Evolutionary conservation across 768 basidiomycete genomes (phyloP).

Genomic region (Phlebiopsis gigantea): DNA sequence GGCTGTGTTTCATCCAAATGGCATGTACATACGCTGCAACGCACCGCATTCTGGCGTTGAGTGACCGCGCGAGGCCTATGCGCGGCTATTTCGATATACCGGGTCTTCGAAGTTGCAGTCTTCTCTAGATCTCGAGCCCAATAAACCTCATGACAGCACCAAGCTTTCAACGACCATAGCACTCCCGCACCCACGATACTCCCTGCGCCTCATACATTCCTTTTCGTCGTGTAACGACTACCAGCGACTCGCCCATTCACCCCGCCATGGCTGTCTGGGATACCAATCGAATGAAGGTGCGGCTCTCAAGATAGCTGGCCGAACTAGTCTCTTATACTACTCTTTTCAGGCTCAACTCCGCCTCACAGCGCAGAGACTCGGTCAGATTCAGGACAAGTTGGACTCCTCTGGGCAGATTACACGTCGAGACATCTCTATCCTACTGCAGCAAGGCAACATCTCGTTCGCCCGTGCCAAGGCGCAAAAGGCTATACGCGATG

Average conservation of each 20-base stretch:
- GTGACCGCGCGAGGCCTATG: neutral
- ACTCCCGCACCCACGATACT: neutral
- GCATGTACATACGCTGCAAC: neutral
- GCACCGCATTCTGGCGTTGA: conserved; percentile 2
- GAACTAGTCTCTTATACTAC: neutral
- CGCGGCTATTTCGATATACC: neutral
- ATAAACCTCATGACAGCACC: neutral
- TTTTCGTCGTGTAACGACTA: neutral
- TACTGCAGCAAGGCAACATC: conserved; percentile 57
- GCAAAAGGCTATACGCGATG: conserved; percentile 59
- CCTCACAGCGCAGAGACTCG: conserved; percentile 57
- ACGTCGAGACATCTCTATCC: conserved; percentile 61
- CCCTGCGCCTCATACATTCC: neutral
- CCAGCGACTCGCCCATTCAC: neutral
- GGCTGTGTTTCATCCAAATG: neutral
- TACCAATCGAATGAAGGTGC: conserved; percentile 27
- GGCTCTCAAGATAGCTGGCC: neutral
- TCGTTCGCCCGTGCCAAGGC: conserved; percentile 68
- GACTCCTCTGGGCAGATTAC: conserved; percentile 60
- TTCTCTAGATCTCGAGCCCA: neutral
- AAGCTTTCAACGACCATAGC: neutral
- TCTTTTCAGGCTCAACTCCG: conserved; percentile 51
- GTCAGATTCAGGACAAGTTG: conserved; percentile 65
- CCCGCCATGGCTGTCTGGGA: conserved; percentile 27
- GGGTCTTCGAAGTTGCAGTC: neutral